These are phyloP conservation scores for Avena atlantica DNA, from an alignment of 176 grass and related monocot genomes.

Conservation along the genomic window DNA sequence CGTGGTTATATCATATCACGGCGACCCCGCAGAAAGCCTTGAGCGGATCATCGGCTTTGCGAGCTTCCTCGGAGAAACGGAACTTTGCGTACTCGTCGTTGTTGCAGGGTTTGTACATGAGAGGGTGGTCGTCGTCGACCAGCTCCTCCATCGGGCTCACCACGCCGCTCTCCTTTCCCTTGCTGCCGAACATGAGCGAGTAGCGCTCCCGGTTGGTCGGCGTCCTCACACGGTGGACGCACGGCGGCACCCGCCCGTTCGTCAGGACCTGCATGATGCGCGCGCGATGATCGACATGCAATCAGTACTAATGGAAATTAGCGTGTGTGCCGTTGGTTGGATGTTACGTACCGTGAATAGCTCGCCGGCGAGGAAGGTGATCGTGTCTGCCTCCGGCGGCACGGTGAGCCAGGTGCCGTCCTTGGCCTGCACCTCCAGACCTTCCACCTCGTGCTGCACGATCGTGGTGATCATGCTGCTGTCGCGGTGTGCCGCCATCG, in stretches of 20 bases:
- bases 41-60: too few species aligned
- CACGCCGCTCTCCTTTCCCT: neutral
- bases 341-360: neutral
- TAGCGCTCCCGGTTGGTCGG: neutral
- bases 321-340: neutral
- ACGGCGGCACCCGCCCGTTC: neutral
- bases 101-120: neutral
- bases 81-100: too few species aligned
- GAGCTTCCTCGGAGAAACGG: too few species aligned
- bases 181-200: neutral
- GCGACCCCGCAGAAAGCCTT: too few species aligned
- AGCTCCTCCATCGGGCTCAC: neutral
- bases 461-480: slow-evolving; percentile 25
- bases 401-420: neutral
- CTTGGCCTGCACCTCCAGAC: slow-evolving; percentile 22
- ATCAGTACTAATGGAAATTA: too few species aligned
- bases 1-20: too few species aligned
- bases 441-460: slow-evolving; percentile 48
- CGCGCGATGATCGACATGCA: too few species aligned
- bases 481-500: slow-evolving; percentile 42
- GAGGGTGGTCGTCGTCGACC: neutral
- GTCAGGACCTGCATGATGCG: neutral
- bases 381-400: neutral
- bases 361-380: neutral
- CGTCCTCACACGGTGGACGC: neutral